Percentiles rank a stretch among this genome's conserved stretches.
phyloP scores from a whole-genome alignment of 257 asterid species.

The Plantago ovata region DNA sequence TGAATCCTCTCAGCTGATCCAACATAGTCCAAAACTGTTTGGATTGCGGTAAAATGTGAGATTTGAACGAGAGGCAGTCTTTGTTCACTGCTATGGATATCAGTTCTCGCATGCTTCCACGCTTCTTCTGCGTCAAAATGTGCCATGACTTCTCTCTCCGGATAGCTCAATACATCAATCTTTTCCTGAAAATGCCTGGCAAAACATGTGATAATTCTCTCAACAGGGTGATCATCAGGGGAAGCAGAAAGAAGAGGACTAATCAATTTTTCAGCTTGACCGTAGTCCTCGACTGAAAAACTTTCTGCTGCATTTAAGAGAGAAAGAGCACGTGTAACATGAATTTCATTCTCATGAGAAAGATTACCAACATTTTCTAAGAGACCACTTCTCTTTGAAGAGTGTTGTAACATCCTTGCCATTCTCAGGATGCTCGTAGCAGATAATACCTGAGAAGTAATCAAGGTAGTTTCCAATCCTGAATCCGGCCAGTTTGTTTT shows the following conservation, averaged over 20 bases:
- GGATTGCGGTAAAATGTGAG: slow-evolving; percentile 34
- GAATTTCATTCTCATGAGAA: slow-evolving; percentile 5
- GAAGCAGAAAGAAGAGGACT: slow-evolving; percentile 17
- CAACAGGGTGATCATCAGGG: slow-evolving; percentile 22
- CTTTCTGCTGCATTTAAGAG: slow-evolving; percentile 25
- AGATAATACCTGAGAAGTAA: background rate
- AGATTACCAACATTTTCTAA: slow-evolving; percentile 3
- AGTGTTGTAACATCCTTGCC: no score
- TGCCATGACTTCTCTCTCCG: slow-evolving; percentile 8
- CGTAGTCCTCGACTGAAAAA: slow-evolving; percentile 24
- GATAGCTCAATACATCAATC: no score
- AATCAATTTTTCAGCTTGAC: slow-evolving; percentile 29
- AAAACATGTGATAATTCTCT: slow-evolving; percentile 25
- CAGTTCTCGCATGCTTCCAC: background rate
- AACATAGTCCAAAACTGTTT: slow-evolving; percentile 33
- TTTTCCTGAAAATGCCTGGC: slow-evolving; percentile 32
- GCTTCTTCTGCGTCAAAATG: slow-evolving; percentile 21
- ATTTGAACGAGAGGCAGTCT: slow-evolving; percentile 30
- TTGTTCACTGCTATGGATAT: slow-evolving; percentile 13
- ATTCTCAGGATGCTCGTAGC: slow-evolving; percentile 16
- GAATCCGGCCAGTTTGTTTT: background rate
- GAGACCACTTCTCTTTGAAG: background rate
- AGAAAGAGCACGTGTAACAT: slow-evolving; percentile 1
- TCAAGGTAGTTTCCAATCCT: background rate
- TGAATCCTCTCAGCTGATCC: slow-evolving; percentile 36